Percentiles rank a stretch among this genome's conserved stretches.
phyloP scores from a whole-genome alignment of 2,329 filamentous ascomycete species.

The Ambrosiella cleistominuta region DNA sequence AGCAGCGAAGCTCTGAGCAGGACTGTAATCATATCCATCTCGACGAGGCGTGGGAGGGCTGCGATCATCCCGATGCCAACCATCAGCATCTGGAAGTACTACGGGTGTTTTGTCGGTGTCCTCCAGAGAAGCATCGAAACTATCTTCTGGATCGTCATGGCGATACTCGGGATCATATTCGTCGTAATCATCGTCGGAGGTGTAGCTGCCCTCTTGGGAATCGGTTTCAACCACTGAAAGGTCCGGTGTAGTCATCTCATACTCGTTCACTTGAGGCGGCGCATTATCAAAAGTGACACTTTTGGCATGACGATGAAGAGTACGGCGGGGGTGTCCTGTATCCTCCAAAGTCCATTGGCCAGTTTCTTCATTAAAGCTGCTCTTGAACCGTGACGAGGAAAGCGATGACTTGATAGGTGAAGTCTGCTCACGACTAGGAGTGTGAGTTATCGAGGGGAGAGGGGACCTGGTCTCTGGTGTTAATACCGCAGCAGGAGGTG shows the following conservation, averaged over 20 bases:
- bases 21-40: conserved; percentile 35
- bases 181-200: conserved; percentile 62
- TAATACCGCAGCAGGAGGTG: conserved; percentile 6
- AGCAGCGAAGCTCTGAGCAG: conserved; percentile 26
- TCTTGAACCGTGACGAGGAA: conserved; percentile 48
- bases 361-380: conserved; percentile 50
- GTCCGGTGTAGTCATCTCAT: conserved; percentile 93
- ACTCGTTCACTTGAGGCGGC: conserved; percentile 89
- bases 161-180: conserved; percentile 42
- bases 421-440: conserved; percentile 50
- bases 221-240: conserved; percentile 80
- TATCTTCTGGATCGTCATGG: conserved; percentile 46
- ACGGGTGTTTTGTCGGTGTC: conserved; percentile 96
- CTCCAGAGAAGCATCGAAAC: conserved; percentile 88
- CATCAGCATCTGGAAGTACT: conserved; percentile 70
- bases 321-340: conserved; percentile 44
- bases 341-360: conserved; percentile 52
- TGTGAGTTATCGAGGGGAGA: conserved; percentile 20
- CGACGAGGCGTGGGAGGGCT: conserved; percentile 19
- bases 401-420: conserved; percentile 87
- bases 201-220: conserved; percentile 84
- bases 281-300: conserved; percentile 93
- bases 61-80: conserved; percentile 59
- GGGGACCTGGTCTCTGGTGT: conserved; percentile 11
- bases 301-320: conserved; percentile 71